Conservation (phyloP, 202 grass and related monocot genomes). For the Setaria viridis region DNA sequence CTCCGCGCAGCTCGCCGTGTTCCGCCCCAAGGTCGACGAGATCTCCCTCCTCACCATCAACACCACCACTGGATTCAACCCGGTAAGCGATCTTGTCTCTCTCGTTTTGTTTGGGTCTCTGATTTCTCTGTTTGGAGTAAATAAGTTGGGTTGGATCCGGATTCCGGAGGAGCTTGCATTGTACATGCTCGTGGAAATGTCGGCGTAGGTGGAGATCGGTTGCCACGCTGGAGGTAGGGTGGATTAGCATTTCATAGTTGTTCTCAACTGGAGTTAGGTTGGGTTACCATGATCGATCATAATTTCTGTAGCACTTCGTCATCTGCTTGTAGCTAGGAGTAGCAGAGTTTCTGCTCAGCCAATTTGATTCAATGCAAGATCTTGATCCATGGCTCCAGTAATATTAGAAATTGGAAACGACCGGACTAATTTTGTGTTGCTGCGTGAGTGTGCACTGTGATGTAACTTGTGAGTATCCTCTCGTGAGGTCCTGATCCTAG, state of each 20-base stretch:
- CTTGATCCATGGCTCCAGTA: not conserved
- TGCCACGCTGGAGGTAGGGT: not conserved
- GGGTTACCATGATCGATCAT: constrained; percentile 15
- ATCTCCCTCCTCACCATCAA: constrained; percentile 99
- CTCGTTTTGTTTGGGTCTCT: not conserved
- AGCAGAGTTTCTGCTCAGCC: not conserved
- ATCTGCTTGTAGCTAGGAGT: not conserved
- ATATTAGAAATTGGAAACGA: not conserved
- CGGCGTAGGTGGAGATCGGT: constrained; percentile 15
- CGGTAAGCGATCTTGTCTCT: constrained; percentile 52
- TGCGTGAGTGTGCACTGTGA: not conserved
- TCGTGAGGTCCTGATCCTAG: not conserved
- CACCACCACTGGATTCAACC: constrained; percentile 74
- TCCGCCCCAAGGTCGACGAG: constrained; percentile 97
- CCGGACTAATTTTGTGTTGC: not conserved
- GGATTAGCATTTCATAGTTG: not conserved
- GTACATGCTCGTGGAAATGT: constrained; percentile 45
- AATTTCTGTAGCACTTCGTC: not conserved
- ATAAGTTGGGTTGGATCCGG: constrained; percentile 1
- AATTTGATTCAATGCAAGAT: not conserved
- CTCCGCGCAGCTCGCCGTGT: constrained; percentile 70
- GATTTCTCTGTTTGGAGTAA: not conserved
- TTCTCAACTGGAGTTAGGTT: not conserved
- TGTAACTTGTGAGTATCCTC: not conserved
- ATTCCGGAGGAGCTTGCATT: constrained; percentile 36